phyloP scores from a whole-genome alignment of 257 asterid species.

The Solanum ossicruentum region DNA sequence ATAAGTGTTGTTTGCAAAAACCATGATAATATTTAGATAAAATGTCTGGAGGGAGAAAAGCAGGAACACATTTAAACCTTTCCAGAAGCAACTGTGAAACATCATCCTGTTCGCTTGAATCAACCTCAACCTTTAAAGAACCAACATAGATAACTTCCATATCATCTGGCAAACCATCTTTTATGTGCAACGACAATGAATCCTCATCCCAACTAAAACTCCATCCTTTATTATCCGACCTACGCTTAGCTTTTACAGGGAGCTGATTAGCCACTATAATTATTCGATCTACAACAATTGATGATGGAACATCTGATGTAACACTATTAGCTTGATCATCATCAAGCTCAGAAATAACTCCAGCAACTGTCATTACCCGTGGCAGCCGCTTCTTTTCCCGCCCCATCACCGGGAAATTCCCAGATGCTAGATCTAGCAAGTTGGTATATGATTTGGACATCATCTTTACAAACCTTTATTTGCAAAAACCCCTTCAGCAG shows the following conservation, averaged over 20 bases:
- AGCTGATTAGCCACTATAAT: constrained; percentile 45
- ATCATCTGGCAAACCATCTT: constrained; percentile 42
- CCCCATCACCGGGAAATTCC: constrained; percentile 42
- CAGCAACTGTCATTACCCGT: constrained; percentile 49
- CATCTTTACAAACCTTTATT: constrained; percentile 20
- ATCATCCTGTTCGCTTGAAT: constrained; percentile 39
- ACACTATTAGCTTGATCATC: constrained; percentile 40
- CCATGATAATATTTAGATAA: constrained; percentile 39
- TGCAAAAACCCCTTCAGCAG: constrained; percentile 2
- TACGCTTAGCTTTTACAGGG: constrained; percentile 33
- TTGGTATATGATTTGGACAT: constrained; percentile 45
- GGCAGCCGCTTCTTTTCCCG: constrained; percentile 29
- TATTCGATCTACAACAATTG: constrained; percentile 23
- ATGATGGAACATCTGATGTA: constrained; percentile 32
- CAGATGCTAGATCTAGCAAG: constrained; percentile 36
- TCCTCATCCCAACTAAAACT: constrained; percentile 49
- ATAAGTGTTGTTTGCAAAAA: constrained; percentile 38
- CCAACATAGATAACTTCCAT: constrained; percentile 45
- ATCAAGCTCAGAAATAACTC: constrained; percentile 42
- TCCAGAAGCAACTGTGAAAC: constrained; percentile 40
- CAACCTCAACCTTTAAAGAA: constrained; percentile 34
- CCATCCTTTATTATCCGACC: constrained; percentile 37
- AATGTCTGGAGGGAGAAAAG: constrained; percentile 32
- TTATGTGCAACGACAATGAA: constrained; percentile 30
- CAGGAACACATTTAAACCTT: constrained; percentile 40